Evolutionary conservation across 179 eudicot genomes (phyloP), one percentile per base, ranked within the genome.

Genomic region (Carnegiea gigantea): DNA sequence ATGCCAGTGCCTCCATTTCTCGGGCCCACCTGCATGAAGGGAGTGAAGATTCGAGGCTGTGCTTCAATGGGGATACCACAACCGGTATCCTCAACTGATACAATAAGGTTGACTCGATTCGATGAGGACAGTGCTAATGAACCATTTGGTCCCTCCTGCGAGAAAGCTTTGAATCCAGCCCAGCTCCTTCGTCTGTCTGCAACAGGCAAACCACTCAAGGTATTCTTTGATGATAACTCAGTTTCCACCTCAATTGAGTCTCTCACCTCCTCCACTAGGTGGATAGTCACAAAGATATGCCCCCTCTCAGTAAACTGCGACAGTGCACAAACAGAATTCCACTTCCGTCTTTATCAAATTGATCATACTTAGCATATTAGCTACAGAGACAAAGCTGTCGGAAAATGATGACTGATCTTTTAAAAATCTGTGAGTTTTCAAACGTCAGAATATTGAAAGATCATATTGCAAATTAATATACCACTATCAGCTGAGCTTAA

Each of bases 31-130:
- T 94, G 98, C 97, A 91, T 90, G 87, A 92, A 94, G 51, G 97
- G 97, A 46, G 91, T 94, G 82, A 94, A 94, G 43, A 94, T 84
- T 24, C 89, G 91, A 75, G 89, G 46, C 84, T 93, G 98, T 12
- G 92, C 92, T 46, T 92, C 95, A 17, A 78, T 21, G 23, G 98
- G 98, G 79, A 94, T 94, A 53, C 98, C 98, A 43, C 80, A 87
- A 78, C 98, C 98, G 0, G 98, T 94, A 82, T 92, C 98, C 85
- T 94, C 97, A 24, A 94, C 97, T 9, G 98, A 91, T 33, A 94
- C 87, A 14, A 94, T 88, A 9, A 94, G 77, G 73, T 86, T 90
- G 77, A 92, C 80, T 23, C 84, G 80, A 77, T 86, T 90, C 11
- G 92, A 77, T 11, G 89, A 75, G 23, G 90, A 82, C 11, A 81